Evolutionary conservation across 2,329 filamentous ascomycete genomes (phyloP).

Genomic region (Trichophyton mentagrophytes): DNA sequence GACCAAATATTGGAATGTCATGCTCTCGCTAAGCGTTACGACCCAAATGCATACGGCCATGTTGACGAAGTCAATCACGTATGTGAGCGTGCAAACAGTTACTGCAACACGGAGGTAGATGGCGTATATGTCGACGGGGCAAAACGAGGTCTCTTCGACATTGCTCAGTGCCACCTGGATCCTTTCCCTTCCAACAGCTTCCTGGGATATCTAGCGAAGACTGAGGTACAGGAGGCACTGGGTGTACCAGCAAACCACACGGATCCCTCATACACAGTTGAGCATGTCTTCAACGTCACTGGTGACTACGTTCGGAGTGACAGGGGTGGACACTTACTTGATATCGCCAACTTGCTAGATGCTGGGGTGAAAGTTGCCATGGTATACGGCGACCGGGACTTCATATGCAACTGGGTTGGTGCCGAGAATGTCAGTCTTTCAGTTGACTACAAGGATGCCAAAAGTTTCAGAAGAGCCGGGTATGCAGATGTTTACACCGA

Average conservation of each 20-base stretch:
- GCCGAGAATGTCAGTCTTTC: conserved; percentile 59
- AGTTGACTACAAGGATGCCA: conserved; percentile 37
- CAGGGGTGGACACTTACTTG: conserved; percentile 35
- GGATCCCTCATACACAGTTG: conserved; percentile 29
- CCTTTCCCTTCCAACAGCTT: conserved; percentile 42
- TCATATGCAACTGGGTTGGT: conserved; percentile 50
- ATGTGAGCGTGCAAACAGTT: conserved; percentile 34
- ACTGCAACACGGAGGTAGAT: conserved; percentile 46
- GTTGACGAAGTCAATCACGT: conserved; percentile 34
- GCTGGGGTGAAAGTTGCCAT: conserved; percentile 56
- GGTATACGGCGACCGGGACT: conserved; percentile 53
- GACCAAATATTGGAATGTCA: conserved; percentile 43
- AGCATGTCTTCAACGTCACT: conserved; percentile 39
- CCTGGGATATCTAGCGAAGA: conserved; percentile 44
- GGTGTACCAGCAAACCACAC: conserved; percentile 49
- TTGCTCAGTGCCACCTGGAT: conserved; percentile 39
- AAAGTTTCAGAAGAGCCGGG: conserved; percentile 51
- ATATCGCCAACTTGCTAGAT: conserved; percentile 48
- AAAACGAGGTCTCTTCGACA: conserved; percentile 45
- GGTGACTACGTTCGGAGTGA: conserved; percentile 53
- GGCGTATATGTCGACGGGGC: conserved; percentile 33
- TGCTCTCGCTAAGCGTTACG: conserved; percentile 33
- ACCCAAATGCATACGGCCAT: conserved; percentile 38
- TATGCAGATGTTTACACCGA: conserved; percentile 62
- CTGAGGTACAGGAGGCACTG: conserved; percentile 44